These are phyloP conservation scores for Pleurotus djamor DNA, from an alignment of 768 basidiomycete genomes.

Conservation along the genomic window DNA sequence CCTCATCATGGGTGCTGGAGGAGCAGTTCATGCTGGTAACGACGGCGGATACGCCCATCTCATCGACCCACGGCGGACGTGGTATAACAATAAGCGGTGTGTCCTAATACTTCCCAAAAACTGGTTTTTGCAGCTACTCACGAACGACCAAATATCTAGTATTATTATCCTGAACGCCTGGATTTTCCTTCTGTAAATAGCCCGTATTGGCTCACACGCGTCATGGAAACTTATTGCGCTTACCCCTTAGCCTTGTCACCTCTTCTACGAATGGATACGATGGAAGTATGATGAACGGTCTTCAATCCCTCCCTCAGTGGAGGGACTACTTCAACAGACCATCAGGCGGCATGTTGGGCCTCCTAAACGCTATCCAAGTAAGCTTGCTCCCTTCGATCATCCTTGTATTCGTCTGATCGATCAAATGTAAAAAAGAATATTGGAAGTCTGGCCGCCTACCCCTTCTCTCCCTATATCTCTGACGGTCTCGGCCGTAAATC, in stretches of 20 bases:
- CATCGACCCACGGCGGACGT: constrained; percentile 4
- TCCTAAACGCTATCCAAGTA: not conserved
- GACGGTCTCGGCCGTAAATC: not conserved
- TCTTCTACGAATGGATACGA: constrained; percentile 40
- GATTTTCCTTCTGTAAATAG: constrained; percentile 61
- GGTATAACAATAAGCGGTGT: constrained; percentile 4
- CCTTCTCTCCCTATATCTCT: not conserved
- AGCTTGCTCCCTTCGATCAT: not conserved
- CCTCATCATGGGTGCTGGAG: not conserved
- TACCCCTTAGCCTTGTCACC: constrained; percentile 26
- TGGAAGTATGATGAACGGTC: constrained; percentile 1
- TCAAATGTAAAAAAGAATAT: constrained; percentile 20
- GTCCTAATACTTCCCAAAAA: not conserved
- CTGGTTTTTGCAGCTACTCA: not conserved
- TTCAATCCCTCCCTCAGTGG: not conserved
- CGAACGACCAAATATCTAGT: constrained; percentile 23
- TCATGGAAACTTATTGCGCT: not conserved
- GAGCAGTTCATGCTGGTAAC: not conserved
- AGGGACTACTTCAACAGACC: not conserved
- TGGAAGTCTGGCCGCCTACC: not conserved
- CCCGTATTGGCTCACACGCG: not conserved
- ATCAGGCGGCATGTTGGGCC: not conserved
- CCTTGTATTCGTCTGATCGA: not conserved
- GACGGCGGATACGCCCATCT: constrained; percentile 1
- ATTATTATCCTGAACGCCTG: constrained; percentile 64